A percentile compares a stretch with the other conserved stretches of the same genome.
Conservation (phyloP, 768 basidiomycete species). For the Cystofilobasidium macerans region DNA sequence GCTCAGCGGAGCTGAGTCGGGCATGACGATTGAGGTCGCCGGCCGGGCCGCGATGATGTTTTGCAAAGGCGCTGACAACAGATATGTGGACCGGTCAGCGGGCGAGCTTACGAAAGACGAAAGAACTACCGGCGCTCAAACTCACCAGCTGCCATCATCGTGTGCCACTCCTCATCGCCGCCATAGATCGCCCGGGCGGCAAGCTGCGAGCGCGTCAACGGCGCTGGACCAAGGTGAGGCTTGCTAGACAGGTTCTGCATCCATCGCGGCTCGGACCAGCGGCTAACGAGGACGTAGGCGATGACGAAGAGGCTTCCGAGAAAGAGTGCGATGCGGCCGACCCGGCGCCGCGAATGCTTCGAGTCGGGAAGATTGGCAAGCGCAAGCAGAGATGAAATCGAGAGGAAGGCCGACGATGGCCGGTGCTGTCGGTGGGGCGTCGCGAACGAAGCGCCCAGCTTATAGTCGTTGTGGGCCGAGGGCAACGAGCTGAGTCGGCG, state of each 20-base stretch:
- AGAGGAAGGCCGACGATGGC: neutral
- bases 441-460: neutral
- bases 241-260: neutral
- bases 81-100: too few relatives aligned
- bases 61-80: neutral
- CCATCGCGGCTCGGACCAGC: neutral
- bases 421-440: neutral
- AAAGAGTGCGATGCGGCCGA: neutral
- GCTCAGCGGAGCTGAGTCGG: slow-evolving; percentile 1
- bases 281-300: neutral
- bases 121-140: too few relatives aligned
- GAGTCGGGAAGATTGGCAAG: neutral
- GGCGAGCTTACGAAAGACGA: too few relatives aligned
- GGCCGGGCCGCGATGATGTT: neutral
- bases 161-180: too few relatives aligned
- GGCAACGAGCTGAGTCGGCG: neutral
- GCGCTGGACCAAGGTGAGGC: neutral
- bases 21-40: too few relatives aligned
- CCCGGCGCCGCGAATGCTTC: neutral
- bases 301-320: neutral
- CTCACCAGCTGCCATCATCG: too few relatives aligned
- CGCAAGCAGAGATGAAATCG: neutral
- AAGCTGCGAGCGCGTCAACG: neutral
- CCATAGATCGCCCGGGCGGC: too few relatives aligned
- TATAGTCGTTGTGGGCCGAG: neutral